Evolutionary conservation across 2,329 filamentous ascomycete genomes (phyloP), one percentile per base, ranked within the genome.

Genomic region (Podosphaera fusca): DNA sequence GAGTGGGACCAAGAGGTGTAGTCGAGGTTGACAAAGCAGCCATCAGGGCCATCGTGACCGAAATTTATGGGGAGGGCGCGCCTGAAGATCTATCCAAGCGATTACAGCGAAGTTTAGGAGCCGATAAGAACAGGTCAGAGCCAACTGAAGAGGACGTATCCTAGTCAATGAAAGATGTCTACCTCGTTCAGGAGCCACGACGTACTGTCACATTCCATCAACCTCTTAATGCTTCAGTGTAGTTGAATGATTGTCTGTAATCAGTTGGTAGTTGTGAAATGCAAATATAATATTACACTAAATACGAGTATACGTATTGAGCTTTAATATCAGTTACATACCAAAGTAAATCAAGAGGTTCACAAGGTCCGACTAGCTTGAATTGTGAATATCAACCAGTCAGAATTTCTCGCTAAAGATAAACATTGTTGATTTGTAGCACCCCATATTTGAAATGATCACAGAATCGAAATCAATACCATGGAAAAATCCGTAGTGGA

Each of bases 1-100:
- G 85, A 57, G 78, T 95, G 12, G 92, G 92, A 0, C 84, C 87
- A 4, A 77, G 92, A 30, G 90, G 85, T 4, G 92, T 85, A 69
- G 75, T 89, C 6, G 92, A 96, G 69, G 78, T 96, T 40, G 86
- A 85, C 0, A 74, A 81, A n/a, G 76, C 80, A 55, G 86, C 85
- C 0, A 84, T 92, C 10, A 79, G 81, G 21, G 81, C 80, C 0
- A 70, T 95, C 60, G 79, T 88, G 3, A 70, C 79, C 66, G 69
- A 75, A 56, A 73, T 82, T 21, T 56, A 56, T 45, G 31, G 46
- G 0, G 84, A 80, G 66, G 78, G 74, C 0, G 71, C 72, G 50
- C 70, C 71, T 1, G 71, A 75, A 2, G 77, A 81, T 61, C 65
- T 83, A 55, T 75, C 82, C 60, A 75, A 71, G 65, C 79, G 78